Evolutionary conservation across 441 rosid species (phyloP), one percentile per base, ranked within the genome.

Genomic region (Jatropha podagrica): DNA sequence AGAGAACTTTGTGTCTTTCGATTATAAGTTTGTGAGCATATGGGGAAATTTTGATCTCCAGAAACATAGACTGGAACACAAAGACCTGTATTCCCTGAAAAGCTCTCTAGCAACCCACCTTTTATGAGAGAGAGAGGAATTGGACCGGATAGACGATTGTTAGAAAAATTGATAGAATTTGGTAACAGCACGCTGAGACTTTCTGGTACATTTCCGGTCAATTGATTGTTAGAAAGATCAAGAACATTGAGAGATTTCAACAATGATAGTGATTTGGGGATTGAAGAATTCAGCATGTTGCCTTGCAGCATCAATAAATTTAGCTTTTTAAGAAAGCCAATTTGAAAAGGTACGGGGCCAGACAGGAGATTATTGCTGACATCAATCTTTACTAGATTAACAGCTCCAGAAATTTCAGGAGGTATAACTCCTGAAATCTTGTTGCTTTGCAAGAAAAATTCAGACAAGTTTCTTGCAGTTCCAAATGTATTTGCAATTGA

Each of bases 331-430:
- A 95, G 85, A 76, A 84, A 81, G 51, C 99, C 96, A 7, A 95
- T 87, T 71, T 92, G 92, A 11, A 88, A 81, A 71, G 99, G 98
- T 79, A 93, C 86, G 37, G 96, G 86, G 61, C 99, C 99, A 68
- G 89, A 85, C 58, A 95, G 69, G 23, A 84, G 77, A 79, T 95
- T 95, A 78, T 85, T 85, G 80, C 98, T 92, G 74, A 95, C 86
- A 83, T 95, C 98, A 81, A 95, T 83, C 88, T 95, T 95, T 63
- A 95, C 97, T 76, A 95, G 88, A 79, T 85, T 90, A 76, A 79
- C 73, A 37, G 94, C 94, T 42, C 83, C 78, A 48, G 93, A 89
- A 69, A 95, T 92, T 76, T 91, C 89, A 23, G 84, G 84, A 72
- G 98, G 98, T 46, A 93, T 13, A 73, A 80, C 77, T 55, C 98